phyloP scores from a whole-genome alignment of 768 basidiomycete species.

The Mycena belliarum region DNA sequence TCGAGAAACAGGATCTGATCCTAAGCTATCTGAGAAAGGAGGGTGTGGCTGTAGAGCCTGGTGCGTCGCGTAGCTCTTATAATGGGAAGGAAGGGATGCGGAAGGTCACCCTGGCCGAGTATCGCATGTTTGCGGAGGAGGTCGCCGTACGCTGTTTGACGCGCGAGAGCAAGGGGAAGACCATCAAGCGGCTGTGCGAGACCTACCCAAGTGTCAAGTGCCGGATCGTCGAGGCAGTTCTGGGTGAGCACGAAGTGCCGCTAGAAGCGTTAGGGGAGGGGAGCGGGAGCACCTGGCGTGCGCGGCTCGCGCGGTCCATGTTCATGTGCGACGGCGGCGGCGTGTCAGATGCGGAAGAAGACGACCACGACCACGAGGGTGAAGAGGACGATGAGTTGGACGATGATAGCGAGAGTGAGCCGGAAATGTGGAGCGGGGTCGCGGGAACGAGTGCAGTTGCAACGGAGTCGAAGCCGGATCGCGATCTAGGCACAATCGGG shows the following conservation, averaged over 20 bases:
- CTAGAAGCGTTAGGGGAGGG: constrained; percentile 46
- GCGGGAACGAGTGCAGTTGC: not conserved
- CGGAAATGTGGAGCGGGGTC: constrained; percentile 1
- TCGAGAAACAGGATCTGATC: constrained; percentile 55
- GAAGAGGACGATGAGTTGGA: constrained; percentile 15
- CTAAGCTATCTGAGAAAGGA: constrained; percentile 50
- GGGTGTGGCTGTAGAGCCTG: constrained; percentile 34
- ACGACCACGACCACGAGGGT: constrained; percentile 17
- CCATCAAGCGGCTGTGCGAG: constrained; percentile 60
- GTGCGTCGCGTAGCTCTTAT: not conserved
- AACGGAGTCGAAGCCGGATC: constrained; percentile 1
- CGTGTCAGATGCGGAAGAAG: no score
- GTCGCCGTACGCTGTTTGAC: constrained; percentile 61
- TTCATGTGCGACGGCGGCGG: constrained; percentile 26
- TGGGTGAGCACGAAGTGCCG: constrained; percentile 51
- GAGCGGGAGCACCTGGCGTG: constrained; percentile 8
- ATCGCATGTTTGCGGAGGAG: constrained; percentile 54
- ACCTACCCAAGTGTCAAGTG: constrained; percentile 43
- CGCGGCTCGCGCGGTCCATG: constrained; percentile 27
- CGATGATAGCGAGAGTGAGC: constrained; percentile 1
- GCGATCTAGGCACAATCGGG: constrained; percentile 51
- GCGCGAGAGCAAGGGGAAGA: constrained; percentile 68
- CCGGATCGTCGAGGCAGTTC: constrained; percentile 44
- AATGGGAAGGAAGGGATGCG: not conserved
- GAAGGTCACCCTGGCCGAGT: constrained; percentile 31